Evolutionary conservation across 2,329 filamentous ascomycete genomes (phyloP), one percentile per base, ranked within the genome.

Genomic region (Gaeumannomyces tritici): DNA sequence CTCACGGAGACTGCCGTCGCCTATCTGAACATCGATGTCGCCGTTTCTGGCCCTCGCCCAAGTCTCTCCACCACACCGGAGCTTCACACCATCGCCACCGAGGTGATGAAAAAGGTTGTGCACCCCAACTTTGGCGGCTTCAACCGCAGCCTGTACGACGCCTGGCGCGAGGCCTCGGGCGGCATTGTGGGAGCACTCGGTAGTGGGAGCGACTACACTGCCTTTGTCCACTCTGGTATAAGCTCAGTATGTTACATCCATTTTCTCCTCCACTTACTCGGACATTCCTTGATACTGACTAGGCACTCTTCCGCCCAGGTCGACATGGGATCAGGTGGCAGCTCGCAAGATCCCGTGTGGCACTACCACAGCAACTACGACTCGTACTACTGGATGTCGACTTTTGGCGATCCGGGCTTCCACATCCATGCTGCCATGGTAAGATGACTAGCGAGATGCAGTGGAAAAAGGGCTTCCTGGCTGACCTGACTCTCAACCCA

Each of bases 341-440:
- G 26, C 28, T 42, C 15, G 26, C 27, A 26, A 15, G 87, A 57
- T 29, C 60, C 60, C 0, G 76, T 90, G 8, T 90, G 89, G 70
- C 88, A 89, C 66, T 96, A 95, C 70, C 90, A 96, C 72, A 84
- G 84, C 65, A 95, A 95, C 74, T 96, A 93, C 70, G 91, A 96
- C 70, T 89, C 83, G 42, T 93, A 90, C 70, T 79, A 88, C 69
- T 96, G 91, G 91, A 95, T 95, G 89, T 81, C 87, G 18, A 87
- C 78, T 3, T 91, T 85, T 67, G 90, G 90, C 4, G 91, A 96
- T 66, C 80, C 81, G 1, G 80, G 77, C 0, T 85, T 83, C 60
- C 77, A 83, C n/a, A 83, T 86, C 55, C 87, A 89, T 65, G 73
- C 79, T 9, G 77, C 86, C 1, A 77, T 82, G 64, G 33, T 35